These are phyloP conservation scores for Penicillium sp. DNA, from an alignment of 2,329 filamentous ascomycete genomes.

Conservation along the genomic window DNA sequence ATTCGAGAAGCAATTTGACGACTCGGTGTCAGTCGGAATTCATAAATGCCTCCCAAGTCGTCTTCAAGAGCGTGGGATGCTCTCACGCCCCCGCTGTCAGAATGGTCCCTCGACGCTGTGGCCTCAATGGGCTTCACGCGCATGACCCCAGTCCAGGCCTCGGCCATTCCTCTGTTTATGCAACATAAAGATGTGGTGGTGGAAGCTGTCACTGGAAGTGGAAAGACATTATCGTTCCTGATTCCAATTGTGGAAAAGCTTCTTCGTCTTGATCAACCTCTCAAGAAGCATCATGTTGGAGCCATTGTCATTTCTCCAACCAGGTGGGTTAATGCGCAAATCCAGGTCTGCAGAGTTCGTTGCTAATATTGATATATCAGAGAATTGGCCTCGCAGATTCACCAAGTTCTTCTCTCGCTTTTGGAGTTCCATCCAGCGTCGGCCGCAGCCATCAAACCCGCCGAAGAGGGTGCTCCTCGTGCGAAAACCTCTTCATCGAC, in stretches of 20 bases:
- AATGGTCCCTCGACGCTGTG: constrained; percentile 85
- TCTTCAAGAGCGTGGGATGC: constrained; percentile 64
- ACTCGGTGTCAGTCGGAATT: not conserved
- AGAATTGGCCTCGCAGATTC: constrained; percentile 88
- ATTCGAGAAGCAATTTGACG: not conserved
- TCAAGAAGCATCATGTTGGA: constrained; percentile 85
- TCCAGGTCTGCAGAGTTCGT: not conserved
- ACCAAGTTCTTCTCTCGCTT: constrained; percentile 73
- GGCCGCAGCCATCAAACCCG: constrained; percentile 48
- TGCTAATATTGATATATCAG: constrained; percentile 42
- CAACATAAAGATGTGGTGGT: constrained; percentile 90
- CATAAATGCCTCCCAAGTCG: constrained; percentile 43
- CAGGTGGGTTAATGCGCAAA: constrained; percentile 36
- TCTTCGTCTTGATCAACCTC: constrained; percentile 73
- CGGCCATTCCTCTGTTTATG: constrained; percentile 82
- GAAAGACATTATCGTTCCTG: constrained; percentile 83
- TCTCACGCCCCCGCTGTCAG: constrained; percentile 66
- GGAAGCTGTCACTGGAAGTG: constrained; percentile 86
- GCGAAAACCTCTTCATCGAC: constrained; percentile 47
- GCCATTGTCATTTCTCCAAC: constrained; percentile 92
- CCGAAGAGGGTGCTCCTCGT: constrained; percentile 42
- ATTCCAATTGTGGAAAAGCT: constrained; percentile 81
- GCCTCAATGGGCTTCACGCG: constrained; percentile 78
- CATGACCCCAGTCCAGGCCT: constrained; percentile 94
- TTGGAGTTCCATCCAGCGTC: constrained; percentile 81